phyloP scores from a whole-genome alignment of 1,284 basidiomycete species.

The Hymenochaete sp. region DNA sequence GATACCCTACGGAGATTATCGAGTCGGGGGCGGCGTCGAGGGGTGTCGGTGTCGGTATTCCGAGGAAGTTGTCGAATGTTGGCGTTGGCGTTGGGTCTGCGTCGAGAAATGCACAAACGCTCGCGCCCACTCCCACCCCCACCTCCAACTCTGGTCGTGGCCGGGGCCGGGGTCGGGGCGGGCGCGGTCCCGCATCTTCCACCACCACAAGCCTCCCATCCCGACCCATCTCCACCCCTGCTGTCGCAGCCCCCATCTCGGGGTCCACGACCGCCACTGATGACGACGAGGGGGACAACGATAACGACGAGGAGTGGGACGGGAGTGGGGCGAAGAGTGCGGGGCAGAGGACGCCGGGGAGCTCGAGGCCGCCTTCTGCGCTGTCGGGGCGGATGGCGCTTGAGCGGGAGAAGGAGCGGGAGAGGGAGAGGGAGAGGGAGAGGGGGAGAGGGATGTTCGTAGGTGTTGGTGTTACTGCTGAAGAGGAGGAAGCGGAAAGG shows the following conservation, averaged over 20 bases:
- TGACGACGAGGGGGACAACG: too few relatives aligned
- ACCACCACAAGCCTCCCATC: too few relatives aligned
- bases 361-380: not conserved
- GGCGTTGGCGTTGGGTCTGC: too few relatives aligned
- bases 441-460: not conserved
- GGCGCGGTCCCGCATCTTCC: too few relatives aligned
- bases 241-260: too few relatives aligned
- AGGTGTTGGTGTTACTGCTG: too few relatives aligned
- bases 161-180: too few relatives aligned
- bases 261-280: not conserved
- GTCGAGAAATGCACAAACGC: too few relatives aligned
- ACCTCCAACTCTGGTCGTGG: too few relatives aligned
- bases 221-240: too few relatives aligned
- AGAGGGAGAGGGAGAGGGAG: not conserved
- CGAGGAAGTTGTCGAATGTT: too few relatives aligned
- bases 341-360: not conserved
- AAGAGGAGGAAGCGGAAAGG: not conserved
- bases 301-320: not conserved
- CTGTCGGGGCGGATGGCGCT: slow-evolving; percentile 11
- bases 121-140: too few relatives aligned
- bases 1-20: slow-evolving; percentile 11
- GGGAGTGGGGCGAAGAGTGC: not conserved
- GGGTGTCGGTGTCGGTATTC: not conserved
- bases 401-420: not conserved
- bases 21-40: not conserved